phyloP scores from a whole-genome alignment of 768 basidiomycete genomes.

The Amanita thiersii region DNA sequence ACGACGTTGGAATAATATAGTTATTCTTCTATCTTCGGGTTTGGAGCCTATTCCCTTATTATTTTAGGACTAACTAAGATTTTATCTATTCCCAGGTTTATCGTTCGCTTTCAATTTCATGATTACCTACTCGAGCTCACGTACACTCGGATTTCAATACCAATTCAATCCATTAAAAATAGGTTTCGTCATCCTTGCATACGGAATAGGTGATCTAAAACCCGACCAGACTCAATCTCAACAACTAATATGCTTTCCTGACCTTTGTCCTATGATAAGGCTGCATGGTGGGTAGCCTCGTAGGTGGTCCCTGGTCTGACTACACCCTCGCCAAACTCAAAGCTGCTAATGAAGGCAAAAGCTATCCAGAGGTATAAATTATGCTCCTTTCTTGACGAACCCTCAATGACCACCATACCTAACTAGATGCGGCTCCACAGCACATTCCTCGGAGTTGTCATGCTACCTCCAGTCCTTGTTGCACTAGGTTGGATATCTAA shows the following conservation, averaged over 20 bases:
- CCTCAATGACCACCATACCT: not conserved
- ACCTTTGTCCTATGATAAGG: conserved; percentile 17
- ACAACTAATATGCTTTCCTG: not conserved
- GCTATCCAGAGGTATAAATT: conserved; percentile 56
- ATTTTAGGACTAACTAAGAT: not conserved
- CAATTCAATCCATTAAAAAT: conserved; percentile 60
- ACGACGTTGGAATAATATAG: conserved; percentile 56
- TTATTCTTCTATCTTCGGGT: conserved; percentile 63
- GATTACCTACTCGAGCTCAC: conserved; percentile 65
- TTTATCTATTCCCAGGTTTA: conserved; percentile 34
- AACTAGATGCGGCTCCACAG: conserved; percentile 66
- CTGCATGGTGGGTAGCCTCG: conserved; percentile 29
- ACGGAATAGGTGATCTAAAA: conserved; percentile 49
- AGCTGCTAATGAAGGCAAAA: conserved; percentile 28
- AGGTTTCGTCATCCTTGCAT: conserved; percentile 70
- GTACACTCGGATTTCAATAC: conserved; percentile 59
- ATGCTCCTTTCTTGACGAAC: not conserved
- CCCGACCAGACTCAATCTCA: not conserved
- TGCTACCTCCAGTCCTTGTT: conserved; percentile 53
- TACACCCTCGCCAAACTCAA: conserved; percentile 27
- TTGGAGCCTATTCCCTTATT: conserved; percentile 11
- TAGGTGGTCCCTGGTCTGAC: conserved; percentile 41
- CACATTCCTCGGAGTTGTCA: conserved; percentile 45
- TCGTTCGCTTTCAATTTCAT: conserved; percentile 66
- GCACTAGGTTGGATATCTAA: conserved; percentile 73